These are phyloP conservation scores for Naganishia albida DNA, from an alignment of 1,284 basidiomycete genomes.

Conservation along the genomic window DNA sequence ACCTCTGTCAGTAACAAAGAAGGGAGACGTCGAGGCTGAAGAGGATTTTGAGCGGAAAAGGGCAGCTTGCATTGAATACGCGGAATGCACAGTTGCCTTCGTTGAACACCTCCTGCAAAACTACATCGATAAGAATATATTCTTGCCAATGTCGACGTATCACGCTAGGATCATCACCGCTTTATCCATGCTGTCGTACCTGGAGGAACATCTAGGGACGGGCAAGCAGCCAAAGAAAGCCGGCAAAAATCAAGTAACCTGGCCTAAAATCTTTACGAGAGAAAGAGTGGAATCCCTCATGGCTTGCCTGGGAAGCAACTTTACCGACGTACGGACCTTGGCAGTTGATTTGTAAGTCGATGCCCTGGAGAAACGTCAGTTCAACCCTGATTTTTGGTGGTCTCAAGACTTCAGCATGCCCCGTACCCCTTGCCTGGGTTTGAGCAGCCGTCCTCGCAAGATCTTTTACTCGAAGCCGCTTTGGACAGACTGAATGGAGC, in stretches of 20 bases:
- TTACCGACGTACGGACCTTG: conserved; percentile 45
- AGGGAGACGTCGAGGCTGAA: conserved; percentile 12
- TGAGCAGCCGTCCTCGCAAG: conserved; percentile 28
- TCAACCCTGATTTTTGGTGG: conserved; percentile 16
- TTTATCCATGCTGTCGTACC: conserved; percentile 26
- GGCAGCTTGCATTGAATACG: conserved; percentile 7
- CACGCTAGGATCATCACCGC: conserved; percentile 32
- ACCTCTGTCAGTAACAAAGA: conserved; percentile 7
- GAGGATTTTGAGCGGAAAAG: conserved; percentile 1
- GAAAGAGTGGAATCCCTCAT: conserved; percentile 44
- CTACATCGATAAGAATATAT: conserved; percentile 22
- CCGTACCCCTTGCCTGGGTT: conserved; percentile 46
- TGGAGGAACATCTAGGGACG: conserved; percentile 17
- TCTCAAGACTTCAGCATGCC: conserved; percentile 42
- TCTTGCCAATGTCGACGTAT: conserved; percentile 25
- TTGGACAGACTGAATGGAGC: conserved; percentile 44
- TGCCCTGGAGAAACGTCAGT: not conserved
- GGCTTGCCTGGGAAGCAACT: conserved; percentile 50
- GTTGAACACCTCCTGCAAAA: conserved; percentile 14
- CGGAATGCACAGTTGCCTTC: not conserved
- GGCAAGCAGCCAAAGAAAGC: not conserved
- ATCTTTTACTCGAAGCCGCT: conserved; percentile 39
- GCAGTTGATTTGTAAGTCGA: conserved; percentile 47
- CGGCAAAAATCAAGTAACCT: conserved; percentile 19
- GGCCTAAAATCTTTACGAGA: conserved; percentile 41